Conservation (phyloP, 2,329 filamentous ascomycete species). For the Colletotrichum tanaceti region DNA sequence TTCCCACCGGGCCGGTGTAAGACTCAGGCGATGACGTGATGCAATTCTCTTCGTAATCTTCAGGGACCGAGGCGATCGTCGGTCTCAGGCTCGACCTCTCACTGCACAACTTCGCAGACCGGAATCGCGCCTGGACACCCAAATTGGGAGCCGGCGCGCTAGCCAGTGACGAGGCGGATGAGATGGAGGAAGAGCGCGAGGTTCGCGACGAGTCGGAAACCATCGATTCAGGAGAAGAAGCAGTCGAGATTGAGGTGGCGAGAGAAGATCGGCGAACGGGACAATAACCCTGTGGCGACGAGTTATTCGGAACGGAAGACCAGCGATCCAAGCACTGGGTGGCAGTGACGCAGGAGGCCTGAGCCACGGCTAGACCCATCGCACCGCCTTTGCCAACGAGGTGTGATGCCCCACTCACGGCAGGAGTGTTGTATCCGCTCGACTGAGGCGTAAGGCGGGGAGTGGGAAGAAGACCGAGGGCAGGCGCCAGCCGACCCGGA, state of each 20-base stretch:
- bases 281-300: conserved; percentile 64
- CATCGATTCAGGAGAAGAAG: conserved; percentile 76
- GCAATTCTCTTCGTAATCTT: conserved; percentile 64
- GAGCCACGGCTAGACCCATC: conserved; percentile 71
- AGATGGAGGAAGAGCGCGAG: conserved; percentile 74
- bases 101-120: conserved; percentile 67
- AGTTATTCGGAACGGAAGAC: conserved; percentile 55
- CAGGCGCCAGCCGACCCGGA: conserved; percentile 61
- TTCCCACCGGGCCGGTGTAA: conserved; percentile 64
- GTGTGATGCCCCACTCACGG: conserved; percentile 64
- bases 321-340: conserved; percentile 66
- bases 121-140: conserved; percentile 73
- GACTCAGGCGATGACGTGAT: conserved; percentile 68
- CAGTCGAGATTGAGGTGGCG: conserved; percentile 71
- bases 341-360: conserved; percentile 59
- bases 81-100: conserved; percentile 66
- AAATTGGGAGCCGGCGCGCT: conserved; percentile 70
- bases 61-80: conserved; percentile 67
- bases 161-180: conserved; percentile 69
- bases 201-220: conserved; percentile 71
- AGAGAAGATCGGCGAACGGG: conserved; percentile 70
- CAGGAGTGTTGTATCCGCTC: conserved; percentile 69
- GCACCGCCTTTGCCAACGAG: conserved; percentile 63
- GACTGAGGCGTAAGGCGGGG: conserved; percentile 69
- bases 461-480: conserved; percentile 67